Base-by-base conservation (phyloP, 2,329 filamentous ascomycete species). In the Fusarium continuum region DNA sequence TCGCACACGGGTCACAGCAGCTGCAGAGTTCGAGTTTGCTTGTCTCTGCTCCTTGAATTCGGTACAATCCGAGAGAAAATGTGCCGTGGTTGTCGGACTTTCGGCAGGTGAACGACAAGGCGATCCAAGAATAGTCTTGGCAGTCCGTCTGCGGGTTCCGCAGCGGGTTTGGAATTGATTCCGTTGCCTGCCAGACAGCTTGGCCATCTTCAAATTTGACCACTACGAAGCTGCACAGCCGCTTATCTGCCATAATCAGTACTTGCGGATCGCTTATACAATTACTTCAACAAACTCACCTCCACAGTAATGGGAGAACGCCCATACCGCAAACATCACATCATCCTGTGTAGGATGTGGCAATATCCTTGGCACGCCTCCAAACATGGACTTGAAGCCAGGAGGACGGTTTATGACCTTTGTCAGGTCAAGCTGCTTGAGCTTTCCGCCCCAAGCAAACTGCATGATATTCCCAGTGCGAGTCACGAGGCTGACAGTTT, bases 371-470 rank as follows among this genome's bases (percentile, higher is more conserved):
- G 70, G 68, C 3, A 67, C 36, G 8, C 50, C 55, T 20, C 53
- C 55, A 23, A 52, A 29, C 22, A 58, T 45, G 3, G 25, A 38
- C 11, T 41, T 19, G 9, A 36, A 51, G 3, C 47, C 44, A 7
- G 39, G 5, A n/a, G 44, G 63, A 11, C 17, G 8, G 7, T 23
- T 36, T 9, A 60, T 19, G 5, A 65, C 11, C 8, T 51, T 35
- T 7, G 26, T 22, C 4, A 58, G 34, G 13, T 68, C 55, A 3
- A 74, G 44, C 11, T 71, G 61, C 0, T 34, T 36, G 2, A 64
- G 54, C 4, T 40, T 57, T 3, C 61, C 68, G 2, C 40, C 51
- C 69, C 70, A 73, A 4, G 34, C 34, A 49, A 69, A 74, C 14
- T 55, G 13, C 23, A 73, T 26, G 14, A 74, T 52, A 6, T 61